Base-by-base conservation (phyloP, 192 early-diverging fungal genomes). In the Coemansia sp. region DNA sequence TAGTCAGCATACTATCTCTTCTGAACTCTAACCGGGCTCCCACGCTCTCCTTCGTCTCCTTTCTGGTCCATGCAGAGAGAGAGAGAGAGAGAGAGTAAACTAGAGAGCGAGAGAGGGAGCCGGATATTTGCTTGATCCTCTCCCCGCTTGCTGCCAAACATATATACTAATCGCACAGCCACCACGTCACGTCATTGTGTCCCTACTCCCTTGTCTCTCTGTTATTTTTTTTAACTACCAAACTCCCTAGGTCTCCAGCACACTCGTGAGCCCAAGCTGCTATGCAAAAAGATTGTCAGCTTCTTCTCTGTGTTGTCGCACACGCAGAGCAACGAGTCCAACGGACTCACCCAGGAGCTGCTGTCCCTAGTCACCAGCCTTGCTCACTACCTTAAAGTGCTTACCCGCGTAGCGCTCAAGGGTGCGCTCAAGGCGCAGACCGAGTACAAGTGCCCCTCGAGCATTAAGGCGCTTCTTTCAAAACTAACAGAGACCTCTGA, bases 211-310 rank as follows among this genome's bases (percentile, higher is more conserved):
- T 19, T 19, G 14, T 20, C 19, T 20, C 18, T 62, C 29, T 50
- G n/a, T 42, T 6, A 24, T 33, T 49, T 24, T 45, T 6, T 39
- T 30, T 3, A 34, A 11, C n/a, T 32, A 5, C 30, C 30, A 32
- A 32, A 32, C 15, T 17, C 7, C 41, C 55, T 55, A 72, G 72
- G 63, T 62, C 72, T 89, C 38, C 84, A 88, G 52, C 81, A 90
- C 58, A 87, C 83, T 26, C 73, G 89, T 23, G 95, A 97, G 71
- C 93, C 96, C 9, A 97, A 93, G 79, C 84, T 95, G 78, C 79
- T 99, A 43, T 92, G 91, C 57, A 95, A 94, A 66, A 90, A 88
- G 63, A 92, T 95, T 50, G 87, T 95, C 44, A 87, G 86, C 55
- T 97, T 97, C 64, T 97, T 99, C 70, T 88, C 93, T 5, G 54